Base-by-base conservation (phyloP, 1,139 yeast species). In the Pneumocystis sp. region DNA sequence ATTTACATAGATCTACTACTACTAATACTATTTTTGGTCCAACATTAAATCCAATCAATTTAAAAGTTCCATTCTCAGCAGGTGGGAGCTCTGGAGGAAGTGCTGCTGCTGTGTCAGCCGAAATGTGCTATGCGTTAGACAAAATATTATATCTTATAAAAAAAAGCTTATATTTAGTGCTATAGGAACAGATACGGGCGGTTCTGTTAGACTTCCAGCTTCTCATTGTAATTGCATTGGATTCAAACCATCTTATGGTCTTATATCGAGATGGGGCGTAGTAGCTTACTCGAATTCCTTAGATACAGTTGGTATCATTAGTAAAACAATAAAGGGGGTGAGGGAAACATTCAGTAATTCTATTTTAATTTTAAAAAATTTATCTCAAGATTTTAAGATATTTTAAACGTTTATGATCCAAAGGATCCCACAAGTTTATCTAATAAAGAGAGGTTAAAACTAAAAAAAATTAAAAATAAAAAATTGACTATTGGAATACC, bases 81-180 rank as follows among this genome's bases (percentile, higher is more conserved):
- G 98, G 98, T 1, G 98, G 98, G 0, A 90, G 97, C 0, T 89
- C 96, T 3, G 97, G 97, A 12, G 98, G 98, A 0, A 83, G 95
- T 63, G 97, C 97, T 0, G 96, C 96, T 0, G 87, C 95, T 0
- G 96, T 91, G 1, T 85, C 91, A 1, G 82, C 85, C 0, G 85
- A 77, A 0, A 72, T 84, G 70, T 87, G 85, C 39, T 88, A 86
- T 72, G 85, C 85, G 67, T 65, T 40, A 63, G 19, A 63, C 6
- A 40, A n/a, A 35, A 12, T 61, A 31, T 19, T 69, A 12, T n/a
- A 12, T 21, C 19, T 19, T 50, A 40, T 15, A 2, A 50, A 34
- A 37, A 45, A 19, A 37, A 62, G 12, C n/a, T 35, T 60, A 35
- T 35, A 15, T 40, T 61, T 45, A 31, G 45, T 67, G 81, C 89